Evolutionary conservation across 139 green algal genomes (phyloP).

Genomic region (Volvox africanus): DNA sequence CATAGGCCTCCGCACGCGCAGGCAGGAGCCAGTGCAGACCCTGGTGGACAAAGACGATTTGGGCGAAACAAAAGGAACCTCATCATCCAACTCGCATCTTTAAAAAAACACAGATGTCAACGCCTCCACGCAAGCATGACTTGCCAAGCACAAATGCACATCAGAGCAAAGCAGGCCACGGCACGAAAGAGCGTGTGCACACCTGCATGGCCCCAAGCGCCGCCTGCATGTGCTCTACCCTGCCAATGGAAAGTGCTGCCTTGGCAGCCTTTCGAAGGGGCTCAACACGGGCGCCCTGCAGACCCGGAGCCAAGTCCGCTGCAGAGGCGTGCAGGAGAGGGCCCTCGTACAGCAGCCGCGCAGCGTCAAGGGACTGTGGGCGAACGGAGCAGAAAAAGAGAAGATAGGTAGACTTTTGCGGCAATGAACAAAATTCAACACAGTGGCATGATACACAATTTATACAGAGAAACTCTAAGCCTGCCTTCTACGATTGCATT

Average conservation of each 20-base stretch:
- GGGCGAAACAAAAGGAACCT: neutral
- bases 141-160: neutral
- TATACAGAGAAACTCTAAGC: too few relatives aligned
- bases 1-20: neutral
- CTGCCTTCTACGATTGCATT: too few relatives aligned
- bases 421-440: too few relatives aligned
- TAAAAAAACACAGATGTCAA: neutral
- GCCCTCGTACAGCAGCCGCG: conserved; percentile 14
- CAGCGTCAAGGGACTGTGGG: conserved; percentile 30
- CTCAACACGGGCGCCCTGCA: neutral
- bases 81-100: neutral
- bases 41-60: neutral
- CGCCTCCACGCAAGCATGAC: neutral
- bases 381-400: too few relatives aligned
- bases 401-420: too few relatives aligned
- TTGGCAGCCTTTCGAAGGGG: neutral
- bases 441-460: too few relatives aligned
- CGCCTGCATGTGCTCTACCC: neutral
- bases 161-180: too few relatives aligned
- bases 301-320: conserved; percentile 11
- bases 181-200: neutral
- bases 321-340: conserved; percentile 25
- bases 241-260: neutral
- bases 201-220: conserved; percentile 44
- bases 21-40: conserved; percentile 46